Evolutionary conservation across 805 yeast species (phyloP), one percentile per base, ranked within the genome.

Genomic region (Monosporozyma aquatica): DNA sequence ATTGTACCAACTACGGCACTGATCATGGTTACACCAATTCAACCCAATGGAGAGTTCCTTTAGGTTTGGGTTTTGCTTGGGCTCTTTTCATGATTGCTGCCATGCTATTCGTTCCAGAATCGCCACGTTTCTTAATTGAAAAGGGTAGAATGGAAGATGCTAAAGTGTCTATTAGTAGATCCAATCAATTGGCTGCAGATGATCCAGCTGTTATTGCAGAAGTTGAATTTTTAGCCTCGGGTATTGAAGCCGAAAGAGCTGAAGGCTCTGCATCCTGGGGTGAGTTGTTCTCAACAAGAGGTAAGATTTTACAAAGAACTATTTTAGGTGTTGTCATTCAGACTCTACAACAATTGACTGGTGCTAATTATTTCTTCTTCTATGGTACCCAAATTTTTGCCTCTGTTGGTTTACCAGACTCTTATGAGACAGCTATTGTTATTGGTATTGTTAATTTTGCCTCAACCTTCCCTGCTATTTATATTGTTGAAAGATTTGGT

Each of bases 31-130:
- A 64, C 58, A 69, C 74, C 56, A 80, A 81, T 68, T 80, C 89
- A 34, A 86, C 62, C 9, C 82, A 78, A 66, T 81, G 87, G 87
- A 77, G 87, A 74, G 72, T 80, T 51, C 84, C 82, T 45, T 67
- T 80, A 57, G 82, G 82, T 48, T 62, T 77, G 48, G 68, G 72
- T 55, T 72, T 71, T 52, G 66, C 67, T 24, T 72, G 74, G 73
- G 70, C 70, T 37, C 37, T 65, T 15, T 48, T 62, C 42, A 59
- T 65, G 68, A 48, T 65, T 38, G 51, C 49, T 25, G 68, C 60
- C 52, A 62, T 64, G 66, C 49, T 52, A 3, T 70, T 72, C 53
- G 79, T 80, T 73, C 87, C 87, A 40, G 87, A 81, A 66, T 78
- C 86, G 27, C 84, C 87, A 56, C 70, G 87, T 64, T 81, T 61